Conservation (phyloP, 768 basidiomycete species). For the Pleurotus salmoneostramineus region DNA sequence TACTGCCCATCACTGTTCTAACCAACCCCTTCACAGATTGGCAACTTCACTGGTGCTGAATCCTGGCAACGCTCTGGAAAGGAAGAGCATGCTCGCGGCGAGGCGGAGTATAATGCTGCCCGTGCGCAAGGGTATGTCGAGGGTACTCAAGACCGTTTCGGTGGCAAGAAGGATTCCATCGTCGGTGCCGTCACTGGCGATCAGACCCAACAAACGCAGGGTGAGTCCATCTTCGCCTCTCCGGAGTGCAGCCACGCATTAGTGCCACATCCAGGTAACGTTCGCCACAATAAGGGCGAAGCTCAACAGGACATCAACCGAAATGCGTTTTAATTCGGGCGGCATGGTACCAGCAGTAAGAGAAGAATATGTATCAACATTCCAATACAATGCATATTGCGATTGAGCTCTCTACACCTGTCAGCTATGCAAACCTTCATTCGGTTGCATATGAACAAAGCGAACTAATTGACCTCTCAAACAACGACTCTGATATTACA, state of each 20-base stretch:
- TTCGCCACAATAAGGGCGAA: constrained; percentile 16
- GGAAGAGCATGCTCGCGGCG: constrained; percentile 29
- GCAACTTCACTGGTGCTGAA: constrained; percentile 27
- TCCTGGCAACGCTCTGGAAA: constrained; percentile 28
- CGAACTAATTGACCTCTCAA: too few species aligned
- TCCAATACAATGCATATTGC: too few species aligned
- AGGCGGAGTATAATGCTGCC: constrained; percentile 26
- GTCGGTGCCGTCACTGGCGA: constrained; percentile 57
- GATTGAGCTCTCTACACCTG: too few species aligned
- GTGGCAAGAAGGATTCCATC: constrained; percentile 50
- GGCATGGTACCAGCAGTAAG: too few species aligned
- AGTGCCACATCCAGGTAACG: constrained; percentile 9
- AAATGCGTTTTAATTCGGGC: not conserved
- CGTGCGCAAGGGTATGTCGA: constrained; percentile 31
- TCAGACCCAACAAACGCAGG: constrained; percentile 42
- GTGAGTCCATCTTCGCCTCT: constrained; percentile 18
- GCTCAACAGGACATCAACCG: constrained; percentile 13
- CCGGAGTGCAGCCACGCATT: not conserved
- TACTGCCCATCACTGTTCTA: too few species aligned
- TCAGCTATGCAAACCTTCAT: too few species aligned
- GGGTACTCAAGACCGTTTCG: constrained; percentile 26
- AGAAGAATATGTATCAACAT: too few species aligned
- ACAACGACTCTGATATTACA: too few species aligned
- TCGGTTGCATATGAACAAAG: too few species aligned
- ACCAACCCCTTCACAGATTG: constrained; percentile 12